Evolutionary conservation across 202 grass and related monocot genomes (phyloP), one percentile per base, ranked within the genome.

Genomic region (Schoenoplectus tabernaemontani): DNA sequence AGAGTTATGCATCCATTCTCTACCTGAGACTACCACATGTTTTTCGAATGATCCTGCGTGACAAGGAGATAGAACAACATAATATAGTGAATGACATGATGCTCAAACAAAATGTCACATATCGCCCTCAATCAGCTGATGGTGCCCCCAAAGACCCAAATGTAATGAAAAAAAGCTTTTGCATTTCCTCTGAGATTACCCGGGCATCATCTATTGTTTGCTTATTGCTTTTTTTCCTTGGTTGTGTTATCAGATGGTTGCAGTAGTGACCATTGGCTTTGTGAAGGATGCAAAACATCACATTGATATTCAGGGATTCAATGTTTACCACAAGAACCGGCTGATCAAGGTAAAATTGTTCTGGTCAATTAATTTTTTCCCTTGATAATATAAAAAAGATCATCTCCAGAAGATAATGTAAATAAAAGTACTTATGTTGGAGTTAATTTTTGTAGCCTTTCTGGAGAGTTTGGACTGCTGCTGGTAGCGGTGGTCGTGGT

Each of bases 1-100:
- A 98, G 96, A 98, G 91, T 88, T 98, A 98, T 86, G 96, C 96
- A 44, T 98, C 96, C n/a, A 95, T 98, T 89, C 87, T 98, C 51
- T 98, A 98, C 82, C 88, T 95, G 32, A 87, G 96, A 82, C 74
- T 98, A 78, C 92, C 91, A 43, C 82, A 69, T 82, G 47, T 83
- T 64, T 98, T 98, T 68, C 91, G 76, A 89, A 98, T 98, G 83
- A 86, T 92, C 82, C 70, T 98, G 71, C 87, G 95, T 53, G 95
- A 89, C 61, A 92, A 98, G 81, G 89, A 95, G 36, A 92, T 98
- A 87, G 91, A 95, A 15, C 95, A 98, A 75, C 95, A 98, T 83
- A 98, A 92, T 81, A 89, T 98, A 66, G 91, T 98, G 69, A 92
- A 86, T 85, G 89, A 98, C 84, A 98, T 98, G 95, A 98, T 98